phyloP scores from a whole-genome alignment of 2,329 filamentous ascomycete species.

The Knoxdaviesia capensis region DNA sequence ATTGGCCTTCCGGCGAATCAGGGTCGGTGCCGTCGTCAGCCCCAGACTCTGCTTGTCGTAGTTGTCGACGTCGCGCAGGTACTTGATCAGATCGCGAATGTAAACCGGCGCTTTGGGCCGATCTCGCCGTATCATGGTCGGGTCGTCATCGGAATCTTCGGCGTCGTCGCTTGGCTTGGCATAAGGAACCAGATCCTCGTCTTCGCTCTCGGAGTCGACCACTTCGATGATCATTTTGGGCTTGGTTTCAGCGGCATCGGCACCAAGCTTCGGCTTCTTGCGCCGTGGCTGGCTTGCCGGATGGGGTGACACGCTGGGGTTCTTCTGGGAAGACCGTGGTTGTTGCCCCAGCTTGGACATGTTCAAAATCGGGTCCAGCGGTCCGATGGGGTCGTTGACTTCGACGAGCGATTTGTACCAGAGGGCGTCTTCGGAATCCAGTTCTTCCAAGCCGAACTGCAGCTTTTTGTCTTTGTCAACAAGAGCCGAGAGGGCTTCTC shows the following conservation, averaged over 20 bases:
- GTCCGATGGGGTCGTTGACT: constrained; percentile 42
- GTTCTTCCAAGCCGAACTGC: constrained; percentile 69
- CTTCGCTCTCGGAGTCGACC: constrained; percentile 37
- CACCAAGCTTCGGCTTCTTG: constrained; percentile 11
- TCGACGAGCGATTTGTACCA: constrained; percentile 53
- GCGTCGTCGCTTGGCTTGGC: constrained; percentile 72
- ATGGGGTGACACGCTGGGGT: constrained; percentile 2
- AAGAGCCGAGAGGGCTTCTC: constrained; percentile 47
- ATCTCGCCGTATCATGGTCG: constrained; percentile 65
- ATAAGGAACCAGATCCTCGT: constrained; percentile 55
- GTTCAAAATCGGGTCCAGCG: constrained; percentile 26
- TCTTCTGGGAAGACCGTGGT: constrained; percentile 1
- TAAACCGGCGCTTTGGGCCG: constrained; percentile 79
- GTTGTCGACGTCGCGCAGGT: constrained; percentile 61
- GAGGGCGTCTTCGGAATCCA: constrained; percentile 47
- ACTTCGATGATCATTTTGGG: constrained; percentile 41
- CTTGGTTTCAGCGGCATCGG: constrained; percentile 9
- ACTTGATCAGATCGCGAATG: constrained; percentile 63
- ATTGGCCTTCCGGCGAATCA: constrained; percentile 74
- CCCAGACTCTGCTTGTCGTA: constrained; percentile 72
- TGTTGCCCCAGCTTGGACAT: constrained; percentile 1
- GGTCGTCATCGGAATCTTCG: constrained; percentile 85
- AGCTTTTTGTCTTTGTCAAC: constrained; percentile 52
- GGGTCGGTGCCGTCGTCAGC: constrained; percentile 50
- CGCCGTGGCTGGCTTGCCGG: constrained; percentile 9